A percentile compares a stretch with the other conserved stretches of the same genome.
phyloP scores from a whole-genome alignment of 2,329 filamentous ascomycete genomes.

The Fusarium algeriense region DNA sequence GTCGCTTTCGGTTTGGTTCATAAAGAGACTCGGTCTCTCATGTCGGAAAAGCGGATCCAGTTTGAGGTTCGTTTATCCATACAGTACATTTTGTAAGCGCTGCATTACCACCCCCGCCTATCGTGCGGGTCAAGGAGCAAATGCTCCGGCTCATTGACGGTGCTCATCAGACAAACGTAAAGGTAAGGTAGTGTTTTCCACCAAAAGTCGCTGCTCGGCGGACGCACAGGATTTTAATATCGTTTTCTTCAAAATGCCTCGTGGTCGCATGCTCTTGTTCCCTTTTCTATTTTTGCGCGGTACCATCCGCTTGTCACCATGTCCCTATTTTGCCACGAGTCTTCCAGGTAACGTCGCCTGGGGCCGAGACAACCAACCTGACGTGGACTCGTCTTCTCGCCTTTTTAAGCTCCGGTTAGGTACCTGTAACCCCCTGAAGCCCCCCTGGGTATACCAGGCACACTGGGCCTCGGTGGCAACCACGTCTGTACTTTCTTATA shows the following conservation, averaged over 20 bases:
- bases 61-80: slow-evolving; percentile 18
- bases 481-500: slow-evolving; percentile 14
- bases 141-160: slow-evolving; percentile 51
- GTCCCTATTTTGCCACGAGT: slow-evolving; percentile 44
- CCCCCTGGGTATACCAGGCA: slow-evolving; percentile 31
- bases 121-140: slow-evolving; percentile 50
- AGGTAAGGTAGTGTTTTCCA: slow-evolving; percentile 39
- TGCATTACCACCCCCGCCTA: slow-evolving; percentile 49
- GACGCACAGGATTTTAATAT: slow-evolving; percentile 48
- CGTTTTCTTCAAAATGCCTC: slow-evolving; percentile 50
- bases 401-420: slow-evolving; percentile 39
- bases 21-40: slow-evolving; percentile 13
- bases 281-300: slow-evolving; percentile 27
- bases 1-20: slow-evolving; percentile 1
- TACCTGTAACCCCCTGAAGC: slow-evolving; percentile 29
- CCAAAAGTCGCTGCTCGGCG: slow-evolving; percentile 41
- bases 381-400: slow-evolving; percentile 29
- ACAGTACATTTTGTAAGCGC: slow-evolving; percentile 48
- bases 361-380: slow-evolving; percentile 37
- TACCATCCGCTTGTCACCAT: slow-evolving; percentile 41
- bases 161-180: slow-evolving; percentile 43
- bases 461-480: slow-evolving; percentile 42
- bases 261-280: slow-evolving; percentile 41
- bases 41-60: slow-evolving; percentile 34
- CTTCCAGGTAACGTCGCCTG: slow-evolving; percentile 40